phyloP scores from a whole-genome alignment of 805 yeast species.

The Barnettozyma sp. region DNA sequence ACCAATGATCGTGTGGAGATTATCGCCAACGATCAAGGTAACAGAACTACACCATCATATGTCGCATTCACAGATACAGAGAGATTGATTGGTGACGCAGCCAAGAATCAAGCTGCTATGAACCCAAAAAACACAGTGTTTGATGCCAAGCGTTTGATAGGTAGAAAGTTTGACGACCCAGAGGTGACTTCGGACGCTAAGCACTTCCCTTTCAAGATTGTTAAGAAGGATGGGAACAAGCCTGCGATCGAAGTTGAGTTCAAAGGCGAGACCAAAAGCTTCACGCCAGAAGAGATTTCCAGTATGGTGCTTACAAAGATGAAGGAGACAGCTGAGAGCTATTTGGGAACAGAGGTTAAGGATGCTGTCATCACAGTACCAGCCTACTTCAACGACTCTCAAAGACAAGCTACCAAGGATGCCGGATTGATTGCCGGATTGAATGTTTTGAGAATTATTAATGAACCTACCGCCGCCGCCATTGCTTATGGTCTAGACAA shows the following conservation, averaged over 20 bases:
- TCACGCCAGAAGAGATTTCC: slow-evolving; percentile 92
- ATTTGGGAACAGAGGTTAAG: slow-evolving; percentile 70
- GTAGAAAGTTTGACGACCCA: slow-evolving; percentile 71
- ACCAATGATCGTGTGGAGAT: slow-evolving; percentile 86
- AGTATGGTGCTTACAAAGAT: slow-evolving; percentile 88
- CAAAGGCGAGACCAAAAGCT: slow-evolving; percentile 79
- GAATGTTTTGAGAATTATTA: slow-evolving; percentile 89
- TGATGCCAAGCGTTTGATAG: slow-evolving; percentile 93
- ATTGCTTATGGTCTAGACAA: slow-evolving; percentile 90
- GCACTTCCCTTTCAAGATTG: slow-evolving; percentile 83
- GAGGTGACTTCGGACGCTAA: slow-evolving; percentile 75
- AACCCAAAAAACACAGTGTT: slow-evolving; percentile 91
- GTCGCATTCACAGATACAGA: slow-evolving; percentile 95
- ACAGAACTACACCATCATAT: slow-evolving; percentile 95
- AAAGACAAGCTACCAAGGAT: slow-evolving; percentile 97
- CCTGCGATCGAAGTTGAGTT: slow-evolving; percentile 83
- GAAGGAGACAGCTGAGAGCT: slow-evolving; percentile 90
- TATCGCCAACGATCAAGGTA: slow-evolving; percentile 96
- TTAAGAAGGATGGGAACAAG: slow-evolving; percentile 66
- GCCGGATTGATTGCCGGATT: slow-evolving; percentile 96
- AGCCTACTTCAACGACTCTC: slow-evolving; percentile 95
- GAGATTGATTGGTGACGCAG: slow-evolving; percentile 95
- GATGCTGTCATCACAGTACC: slow-evolving; percentile 96
- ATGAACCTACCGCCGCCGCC: slow-evolving; percentile 98
- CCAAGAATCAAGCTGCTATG: slow-evolving; percentile 97